Percentiles rank a stretch among this genome's conserved stretches.
Conservation (phyloP, 75 land plant genomes). For the Adiantum capillusveneris region DNA sequence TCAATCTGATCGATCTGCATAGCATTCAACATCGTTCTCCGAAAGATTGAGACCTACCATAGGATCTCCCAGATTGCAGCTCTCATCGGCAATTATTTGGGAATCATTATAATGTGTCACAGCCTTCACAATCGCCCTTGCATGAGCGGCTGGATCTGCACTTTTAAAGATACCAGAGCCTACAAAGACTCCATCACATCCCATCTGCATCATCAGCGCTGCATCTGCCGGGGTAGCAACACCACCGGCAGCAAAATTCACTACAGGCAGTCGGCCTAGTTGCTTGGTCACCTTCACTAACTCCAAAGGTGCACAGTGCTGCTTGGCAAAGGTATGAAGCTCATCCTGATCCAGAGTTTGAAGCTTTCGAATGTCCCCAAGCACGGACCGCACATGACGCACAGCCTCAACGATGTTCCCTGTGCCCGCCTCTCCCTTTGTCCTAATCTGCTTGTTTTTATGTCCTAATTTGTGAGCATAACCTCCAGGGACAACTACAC, state of each 20-base stretch:
- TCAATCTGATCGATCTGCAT: background rate
- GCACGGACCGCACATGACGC: slow-evolving; percentile 35
- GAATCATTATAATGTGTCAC: slow-evolving; percentile 61
- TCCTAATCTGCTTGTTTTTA: no score
- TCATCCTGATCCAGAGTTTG: slow-evolving; percentile 62
- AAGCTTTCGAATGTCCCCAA: slow-evolving; percentile 48
- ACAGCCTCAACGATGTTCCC: slow-evolving; percentile 47
- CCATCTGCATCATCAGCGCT: slow-evolving; percentile 67
- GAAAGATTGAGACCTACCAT: slow-evolving; percentile 38
- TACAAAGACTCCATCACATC: slow-evolving; percentile 65
- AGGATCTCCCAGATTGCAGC: slow-evolving; percentile 36
- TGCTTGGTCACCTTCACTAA: slow-evolving; percentile 55
- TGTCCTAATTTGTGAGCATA: no score
- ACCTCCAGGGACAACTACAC: no score
- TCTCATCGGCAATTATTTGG: slow-evolving; percentile 39
- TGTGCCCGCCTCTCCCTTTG: slow-evolving; percentile 20
- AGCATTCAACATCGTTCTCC: background rate
- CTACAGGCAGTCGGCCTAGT: slow-evolving; percentile 42
- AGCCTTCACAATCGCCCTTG: slow-evolving; percentile 57
- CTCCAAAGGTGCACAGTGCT: slow-evolving; percentile 49
- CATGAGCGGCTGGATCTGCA: slow-evolving; percentile 36
- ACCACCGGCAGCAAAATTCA: slow-evolving; percentile 56
- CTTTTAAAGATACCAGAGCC: slow-evolving; percentile 41
- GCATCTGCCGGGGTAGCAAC: slow-evolving; percentile 70
- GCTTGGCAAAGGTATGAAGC: slow-evolving; percentile 49